Conservation (phyloP, 306 rosid genomes). For the Quillaja saponaria region DNA sequence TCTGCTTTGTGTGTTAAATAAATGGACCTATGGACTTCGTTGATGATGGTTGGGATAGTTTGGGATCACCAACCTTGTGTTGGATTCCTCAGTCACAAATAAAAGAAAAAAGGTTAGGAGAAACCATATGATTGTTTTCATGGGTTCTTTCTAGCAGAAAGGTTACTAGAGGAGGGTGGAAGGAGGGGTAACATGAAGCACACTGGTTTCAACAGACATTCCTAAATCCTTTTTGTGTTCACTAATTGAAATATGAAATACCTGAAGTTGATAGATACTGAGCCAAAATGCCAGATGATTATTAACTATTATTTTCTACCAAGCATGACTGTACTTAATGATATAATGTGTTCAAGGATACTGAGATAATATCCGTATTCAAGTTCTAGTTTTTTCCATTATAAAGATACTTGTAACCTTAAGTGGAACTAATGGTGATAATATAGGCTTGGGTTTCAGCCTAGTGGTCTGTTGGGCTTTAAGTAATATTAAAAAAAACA, state of each 20-base stretch:
- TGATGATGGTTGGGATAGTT: conserved; percentile 10
- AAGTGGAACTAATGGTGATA: background rate
- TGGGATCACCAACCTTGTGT: conserved; percentile 13
- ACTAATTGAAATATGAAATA: no score
- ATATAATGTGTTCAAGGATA: background rate
- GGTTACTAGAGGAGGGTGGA: background rate
- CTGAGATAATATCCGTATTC: conserved; percentile 13
- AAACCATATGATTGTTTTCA: background rate
- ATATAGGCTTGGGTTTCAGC: no score
- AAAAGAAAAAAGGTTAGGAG: background rate
- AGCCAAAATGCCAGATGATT: background rate
- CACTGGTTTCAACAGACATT: no score
- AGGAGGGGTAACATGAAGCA: background rate
- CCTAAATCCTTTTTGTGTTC: no score
- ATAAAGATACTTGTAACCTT: background rate
- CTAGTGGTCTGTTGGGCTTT: no score
- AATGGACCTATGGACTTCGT: background rate
- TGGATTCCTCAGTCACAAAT: conserved; percentile 11
- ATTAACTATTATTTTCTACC: background rate
- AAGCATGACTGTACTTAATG: background rate
- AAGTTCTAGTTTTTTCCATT: conserved; percentile 8
- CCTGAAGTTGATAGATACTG: background rate
- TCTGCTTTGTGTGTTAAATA: background rate
- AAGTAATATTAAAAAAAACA: background rate
- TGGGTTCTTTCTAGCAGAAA: background rate